These are phyloP conservation scores for Plasmodium coatneyi DNA, from an alignment of 169 alveolate genomes.

Conservation along the genomic window DNA sequence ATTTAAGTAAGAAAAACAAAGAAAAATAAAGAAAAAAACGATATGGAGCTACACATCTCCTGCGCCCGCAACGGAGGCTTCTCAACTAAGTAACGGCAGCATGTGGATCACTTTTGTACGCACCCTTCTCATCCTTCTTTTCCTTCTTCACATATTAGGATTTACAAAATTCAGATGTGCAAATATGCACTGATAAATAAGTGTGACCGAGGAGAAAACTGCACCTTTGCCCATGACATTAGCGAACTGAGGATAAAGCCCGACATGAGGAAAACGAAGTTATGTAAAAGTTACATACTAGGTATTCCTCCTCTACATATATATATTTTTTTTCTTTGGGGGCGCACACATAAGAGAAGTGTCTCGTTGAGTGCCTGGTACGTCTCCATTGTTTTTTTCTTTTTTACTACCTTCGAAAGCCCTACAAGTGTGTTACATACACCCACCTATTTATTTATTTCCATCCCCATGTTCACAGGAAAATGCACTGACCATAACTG, in stretches of 20 bases:
- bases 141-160: background rate
- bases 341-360: background rate
- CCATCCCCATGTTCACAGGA: background rate
- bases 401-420: background rate
- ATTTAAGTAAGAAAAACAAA: conserved; percentile 30
- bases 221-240: conserved; percentile 64
- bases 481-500: conserved; percentile 47
- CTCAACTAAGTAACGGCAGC: background rate
- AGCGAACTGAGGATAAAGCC: conserved; percentile 63
- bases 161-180: conserved; percentile 65
- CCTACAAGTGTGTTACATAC: background rate
- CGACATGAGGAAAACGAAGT: conserved; percentile 60
- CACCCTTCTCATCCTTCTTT: background rate
- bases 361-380: background rate
- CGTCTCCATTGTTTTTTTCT: background rate
- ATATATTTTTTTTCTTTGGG: background rate
- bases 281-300: conserved; percentile 50
- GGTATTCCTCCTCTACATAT: conserved; percentile 11
- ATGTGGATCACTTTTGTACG: background rate
- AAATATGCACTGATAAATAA: conserved; percentile 57
- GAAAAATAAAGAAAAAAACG: background rate
- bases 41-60: background rate
- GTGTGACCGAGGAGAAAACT: conserved; percentile 64
- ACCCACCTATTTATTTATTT: background rate
- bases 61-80: background rate